Conservation (phyloP, 2,329 filamentous ascomycete species). For the Fusarium tricinctum region DNA sequence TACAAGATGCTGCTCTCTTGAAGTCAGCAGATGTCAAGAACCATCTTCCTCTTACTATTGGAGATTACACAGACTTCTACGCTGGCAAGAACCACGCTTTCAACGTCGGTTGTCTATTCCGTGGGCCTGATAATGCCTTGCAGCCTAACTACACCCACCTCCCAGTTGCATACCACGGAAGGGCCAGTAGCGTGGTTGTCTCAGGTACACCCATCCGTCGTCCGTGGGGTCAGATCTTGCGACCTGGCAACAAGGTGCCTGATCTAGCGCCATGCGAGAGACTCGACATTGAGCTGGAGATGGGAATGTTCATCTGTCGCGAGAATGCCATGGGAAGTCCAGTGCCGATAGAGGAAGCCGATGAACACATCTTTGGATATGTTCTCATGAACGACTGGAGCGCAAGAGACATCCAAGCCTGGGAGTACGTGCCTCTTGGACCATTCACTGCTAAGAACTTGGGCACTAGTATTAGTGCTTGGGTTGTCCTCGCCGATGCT, state of each 20-base stretch:
- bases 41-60: slow-evolving; percentile 81
- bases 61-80: slow-evolving; percentile 90
- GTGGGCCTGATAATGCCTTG: slow-evolving; percentile 79
- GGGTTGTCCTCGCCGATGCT: slow-evolving; percentile 73
- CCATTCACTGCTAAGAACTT: slow-evolving; percentile 75
- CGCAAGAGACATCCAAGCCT: slow-evolving; percentile 71
- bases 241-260: slow-evolving; percentile 58
- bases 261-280: slow-evolving; percentile 71
- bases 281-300: slow-evolving; percentile 83
- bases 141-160: slow-evolving; percentile 87
- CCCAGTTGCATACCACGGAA: slow-evolving; percentile 85
- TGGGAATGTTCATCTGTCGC: slow-evolving; percentile 80
- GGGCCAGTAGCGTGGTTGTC: slow-evolving; percentile 80
- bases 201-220: slow-evolving; percentile 80
- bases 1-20: slow-evolving; percentile 51
- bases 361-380: slow-evolving; percentile 77
- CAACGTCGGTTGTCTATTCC: slow-evolving; percentile 77
- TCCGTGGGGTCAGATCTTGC: slow-evolving; percentile 80
- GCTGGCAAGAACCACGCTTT: slow-evolving; percentile 84
- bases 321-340: slow-evolving; percentile 76
- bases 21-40: slow-evolving; percentile 65
- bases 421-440: slow-evolving; percentile 73
- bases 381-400: slow-evolving; percentile 76
- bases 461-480: slow-evolving; percentile 71
- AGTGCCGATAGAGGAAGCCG: slow-evolving; percentile 75